Percentiles rank a stretch among this genome's conserved stretches.
These are phyloP conservation scores for Wickerhamomyces tratensis DNA, from an alignment of 805 yeast species.

Conservation along the genomic window DNA sequence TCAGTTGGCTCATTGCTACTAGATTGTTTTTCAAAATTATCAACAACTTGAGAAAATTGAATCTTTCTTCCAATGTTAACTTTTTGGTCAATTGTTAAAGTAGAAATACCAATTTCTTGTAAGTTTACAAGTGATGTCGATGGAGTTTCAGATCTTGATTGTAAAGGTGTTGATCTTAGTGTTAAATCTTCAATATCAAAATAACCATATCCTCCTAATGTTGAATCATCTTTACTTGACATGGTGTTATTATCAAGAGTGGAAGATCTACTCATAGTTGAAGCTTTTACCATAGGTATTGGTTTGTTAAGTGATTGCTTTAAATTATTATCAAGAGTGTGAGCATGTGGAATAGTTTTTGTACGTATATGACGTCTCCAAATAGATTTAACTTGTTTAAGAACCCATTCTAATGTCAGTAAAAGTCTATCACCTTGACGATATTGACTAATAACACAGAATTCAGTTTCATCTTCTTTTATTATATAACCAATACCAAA, in stretches of 20 bases:
- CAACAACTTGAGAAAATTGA: conserved; percentile 1
- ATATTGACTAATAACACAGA: conserved; percentile 81
- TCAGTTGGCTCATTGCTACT: neutral
- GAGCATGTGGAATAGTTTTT: conserved; percentile 16
- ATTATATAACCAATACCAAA: conserved; percentile 90
- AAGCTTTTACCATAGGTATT: no score
- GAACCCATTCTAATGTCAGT: conserved; percentile 61
- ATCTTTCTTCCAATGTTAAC: neutral
- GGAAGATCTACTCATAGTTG: no score
- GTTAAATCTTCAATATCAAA: conserved; percentile 64
- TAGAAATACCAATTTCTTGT: neutral
- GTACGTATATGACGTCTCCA: conserved; percentile 21
- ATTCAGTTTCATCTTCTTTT: conserved; percentile 67
- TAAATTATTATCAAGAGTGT: conserved; percentile 26
- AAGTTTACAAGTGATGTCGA: neutral
- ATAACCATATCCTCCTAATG: conserved; percentile 72
- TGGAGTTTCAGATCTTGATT: conserved; percentile 21
- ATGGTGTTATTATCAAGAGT: no score
- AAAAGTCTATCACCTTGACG: conserved; percentile 77
- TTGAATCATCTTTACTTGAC: conserved; percentile 17
- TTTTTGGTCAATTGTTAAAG: neutral
- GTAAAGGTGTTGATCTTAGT: conserved; percentile 38
- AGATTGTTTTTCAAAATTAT: conserved; percentile 10
- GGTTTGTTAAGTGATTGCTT: conserved; percentile 2
- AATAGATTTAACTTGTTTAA: conserved; percentile 46